Conservation (phyloP, 495 filamentous ascomycete species). For the Bathelium albidoporum region DNA sequence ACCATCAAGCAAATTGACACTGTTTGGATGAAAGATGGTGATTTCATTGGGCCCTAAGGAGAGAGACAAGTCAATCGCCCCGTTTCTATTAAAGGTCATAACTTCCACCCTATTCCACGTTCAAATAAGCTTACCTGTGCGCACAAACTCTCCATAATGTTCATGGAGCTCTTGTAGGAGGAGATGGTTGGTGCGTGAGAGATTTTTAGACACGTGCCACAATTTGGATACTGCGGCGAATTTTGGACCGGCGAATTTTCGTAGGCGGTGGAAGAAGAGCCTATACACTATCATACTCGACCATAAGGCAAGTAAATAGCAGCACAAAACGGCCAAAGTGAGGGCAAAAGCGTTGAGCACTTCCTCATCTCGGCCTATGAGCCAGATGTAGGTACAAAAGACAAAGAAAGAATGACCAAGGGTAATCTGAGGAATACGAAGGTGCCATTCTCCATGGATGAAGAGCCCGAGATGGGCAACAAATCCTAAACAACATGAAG, state of each 20-base stretch:
- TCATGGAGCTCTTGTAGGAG: neutral
- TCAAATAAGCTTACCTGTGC: neutral
- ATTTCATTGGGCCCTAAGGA: neutral
- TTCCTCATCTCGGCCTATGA: neutral
- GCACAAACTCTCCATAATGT: neutral
- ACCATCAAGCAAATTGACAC: neutral
- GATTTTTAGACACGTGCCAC: neutral
- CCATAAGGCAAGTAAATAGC: neutral
- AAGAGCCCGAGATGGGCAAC: neutral
- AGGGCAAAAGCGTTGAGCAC: neutral
- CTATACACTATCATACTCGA: constrained; percentile 14
- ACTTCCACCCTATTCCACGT: neutral
- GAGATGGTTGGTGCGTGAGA: neutral
- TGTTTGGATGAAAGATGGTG: neutral
- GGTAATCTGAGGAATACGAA: neutral
- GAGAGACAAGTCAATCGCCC: neutral
- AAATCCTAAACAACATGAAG: neutral
- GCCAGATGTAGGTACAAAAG: neutral
- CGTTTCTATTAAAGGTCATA: neutral
- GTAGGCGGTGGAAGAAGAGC: constrained; percentile 24
- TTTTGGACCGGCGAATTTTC: constrained; percentile 23
- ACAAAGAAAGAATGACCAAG: neutral
- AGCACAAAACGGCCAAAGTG: neutral
- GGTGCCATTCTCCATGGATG: neutral
- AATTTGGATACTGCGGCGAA: constrained; percentile 14